Base-by-base conservation (phyloP, 2,329 filamentous ascomycete genomes). In the Tolypocladium endophyticum region DNA sequence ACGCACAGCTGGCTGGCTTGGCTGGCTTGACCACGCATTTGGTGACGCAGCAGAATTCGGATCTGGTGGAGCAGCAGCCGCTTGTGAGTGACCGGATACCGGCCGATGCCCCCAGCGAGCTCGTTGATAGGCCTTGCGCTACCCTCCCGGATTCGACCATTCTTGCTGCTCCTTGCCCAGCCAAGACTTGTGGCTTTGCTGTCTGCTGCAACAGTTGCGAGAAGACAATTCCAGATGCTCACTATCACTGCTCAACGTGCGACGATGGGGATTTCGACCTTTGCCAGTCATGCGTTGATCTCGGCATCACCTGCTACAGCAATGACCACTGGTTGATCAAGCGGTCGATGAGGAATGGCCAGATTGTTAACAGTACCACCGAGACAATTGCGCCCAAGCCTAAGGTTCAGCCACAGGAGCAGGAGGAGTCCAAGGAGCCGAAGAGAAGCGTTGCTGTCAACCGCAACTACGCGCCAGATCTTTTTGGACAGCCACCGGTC, bases 121-220 rank as follows among this genome's bases (percentile, higher is more conserved):
- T 25, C 28, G 12, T 30, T 28, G 20, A 23, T 4, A n/a, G 30
- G 30, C 20, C 30, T 2, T 23, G 30, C 30, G 1, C 11, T 14
- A n/a, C 50, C 23, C 30, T 54, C 12, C 20, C 35, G 11, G 50
- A 54, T n/a, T 47, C 41, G 0, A 55, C 38, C 33, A 25, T 33
- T 16, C 60, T 14, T 56, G 54, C 55, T 11, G 55, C 55, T 8
- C 30, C 28, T 11, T 55, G 56, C n/a, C 58, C 59, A 2, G 45
- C 56, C 30, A 45, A n/a, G 11, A 36, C 57, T 30, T 33, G 59
- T 25, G 59, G 60, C 41, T 96, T 92, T 74, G 89, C 89, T 16
- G 92, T 99, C 53, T 96, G 90, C 79, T 99, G 94, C 83, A 97
- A 99, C 77, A 83, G 85, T 71, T 99, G 94, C 74, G 88, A 91